Percentiles rank a stretch among this genome's conserved stretches.
Evolutionary conservation across 2,329 filamentous ascomycete genomes (phyloP).

Genomic region (Xylaria sp.): DNA sequence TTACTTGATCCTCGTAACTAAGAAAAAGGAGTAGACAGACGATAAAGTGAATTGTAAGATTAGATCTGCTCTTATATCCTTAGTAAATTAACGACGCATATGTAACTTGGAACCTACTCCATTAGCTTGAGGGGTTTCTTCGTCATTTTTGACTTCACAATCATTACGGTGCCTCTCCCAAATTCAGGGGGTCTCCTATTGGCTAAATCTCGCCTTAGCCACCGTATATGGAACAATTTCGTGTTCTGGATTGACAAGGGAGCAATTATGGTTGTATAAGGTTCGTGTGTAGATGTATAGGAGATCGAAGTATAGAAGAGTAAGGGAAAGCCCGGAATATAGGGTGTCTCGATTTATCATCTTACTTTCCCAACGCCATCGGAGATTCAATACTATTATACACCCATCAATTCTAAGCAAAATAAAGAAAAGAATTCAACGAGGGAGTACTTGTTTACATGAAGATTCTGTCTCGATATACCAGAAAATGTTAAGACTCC

Average conservation of each 20-base stretch:
- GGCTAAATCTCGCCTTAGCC: neutral
- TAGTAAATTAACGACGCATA: neutral
- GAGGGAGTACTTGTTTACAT: neutral
- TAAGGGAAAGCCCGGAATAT: too few relatives aligned
- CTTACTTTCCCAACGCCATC: neutral
- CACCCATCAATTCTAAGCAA: neutral
- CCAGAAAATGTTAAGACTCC: constrained; percentile 10
- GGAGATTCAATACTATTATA: neutral
- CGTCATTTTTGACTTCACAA: constrained; percentile 6
- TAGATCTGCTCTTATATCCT: neutral
- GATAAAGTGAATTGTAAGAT: neutral
- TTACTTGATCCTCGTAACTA: neutral
- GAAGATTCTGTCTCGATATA: neutral
- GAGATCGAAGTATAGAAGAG: neutral
- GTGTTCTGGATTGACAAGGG: neutral
- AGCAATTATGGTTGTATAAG: neutral
- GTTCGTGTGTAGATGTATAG: neutral
- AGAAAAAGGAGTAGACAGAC: neutral
- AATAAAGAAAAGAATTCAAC: neutral
- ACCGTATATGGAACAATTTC: neutral
- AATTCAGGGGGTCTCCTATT: neutral
- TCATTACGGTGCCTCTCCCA: neutral
- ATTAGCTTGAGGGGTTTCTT: neutral
- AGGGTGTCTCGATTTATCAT: neutral
- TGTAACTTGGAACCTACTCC: constrained; percentile 3